These are phyloP conservation scores for Diplodia corticola DNA, from an alignment of 2,329 filamentous ascomycete species.

Conservation along the genomic window DNA sequence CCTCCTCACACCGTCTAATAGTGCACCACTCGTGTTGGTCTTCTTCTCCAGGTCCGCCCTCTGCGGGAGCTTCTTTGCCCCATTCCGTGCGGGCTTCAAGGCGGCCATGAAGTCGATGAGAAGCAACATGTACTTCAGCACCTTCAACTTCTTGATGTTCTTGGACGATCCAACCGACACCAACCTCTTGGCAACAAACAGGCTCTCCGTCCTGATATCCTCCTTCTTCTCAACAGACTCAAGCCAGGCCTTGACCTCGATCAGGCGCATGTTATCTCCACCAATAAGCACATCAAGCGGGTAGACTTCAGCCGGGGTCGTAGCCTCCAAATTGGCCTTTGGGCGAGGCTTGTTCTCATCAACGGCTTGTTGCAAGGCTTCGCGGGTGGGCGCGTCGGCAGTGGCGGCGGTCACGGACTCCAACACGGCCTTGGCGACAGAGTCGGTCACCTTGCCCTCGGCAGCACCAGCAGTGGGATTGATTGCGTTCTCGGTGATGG, in stretches of 20 bases:
- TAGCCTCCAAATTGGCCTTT: constrained; percentile 65
- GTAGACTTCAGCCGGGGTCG: constrained; percentile 72
- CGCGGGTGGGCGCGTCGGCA: constrained; percentile 65
- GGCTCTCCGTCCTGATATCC: constrained; percentile 58
- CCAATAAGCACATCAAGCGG: constrained; percentile 66
- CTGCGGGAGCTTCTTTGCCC: constrained; percentile 55
- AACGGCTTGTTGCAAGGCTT: constrained; percentile 64
- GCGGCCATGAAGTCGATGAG: constrained; percentile 51
- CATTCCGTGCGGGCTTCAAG: constrained; percentile 36
- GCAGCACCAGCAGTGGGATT: constrained; percentile 34
- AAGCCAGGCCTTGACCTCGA: constrained; percentile 74
- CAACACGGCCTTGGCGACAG: constrained; percentile 53
- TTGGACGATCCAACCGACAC: constrained; percentile 57
- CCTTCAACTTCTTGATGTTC: constrained; percentile 50
- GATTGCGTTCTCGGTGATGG: constrained; percentile 71
- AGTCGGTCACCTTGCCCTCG: constrained; percentile 28
- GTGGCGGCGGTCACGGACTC: constrained; percentile 63
- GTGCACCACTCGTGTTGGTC: constrained; percentile 59
- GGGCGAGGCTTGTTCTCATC: constrained; percentile 73
- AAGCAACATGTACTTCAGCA: constrained; percentile 50
- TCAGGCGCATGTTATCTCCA: constrained; percentile 63
- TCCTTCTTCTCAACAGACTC: constrained; percentile 62
- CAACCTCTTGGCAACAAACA: constrained; percentile 66
- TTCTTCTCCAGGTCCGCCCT: constrained; percentile 62
- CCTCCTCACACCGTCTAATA: constrained; percentile 67